Evolutionary conservation across 495 filamentous ascomycete genomes (phyloP).

Genomic region (Elasticomyces elasticus): DNA sequence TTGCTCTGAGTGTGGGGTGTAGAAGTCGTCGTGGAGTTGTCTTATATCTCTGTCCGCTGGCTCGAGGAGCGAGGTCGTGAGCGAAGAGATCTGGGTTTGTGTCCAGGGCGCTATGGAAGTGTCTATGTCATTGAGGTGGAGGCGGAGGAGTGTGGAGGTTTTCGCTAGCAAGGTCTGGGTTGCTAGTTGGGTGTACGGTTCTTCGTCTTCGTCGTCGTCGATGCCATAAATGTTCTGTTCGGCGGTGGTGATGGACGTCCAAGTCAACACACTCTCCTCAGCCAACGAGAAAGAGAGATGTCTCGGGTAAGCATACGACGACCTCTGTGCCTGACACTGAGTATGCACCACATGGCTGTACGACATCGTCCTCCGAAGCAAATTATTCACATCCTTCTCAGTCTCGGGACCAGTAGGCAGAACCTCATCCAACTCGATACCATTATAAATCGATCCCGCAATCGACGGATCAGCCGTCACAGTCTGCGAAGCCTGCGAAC

Average conservation of each 20-base stretch:
- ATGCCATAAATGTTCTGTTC: slow-evolving; percentile 31
- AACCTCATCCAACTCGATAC: slow-evolving; percentile 25
- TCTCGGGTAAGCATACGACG: slow-evolving; percentile 56
- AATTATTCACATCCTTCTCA: slow-evolving; percentile 16
- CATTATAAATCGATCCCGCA: slow-evolving; percentile 29
- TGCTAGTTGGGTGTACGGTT: slow-evolving; percentile 26
- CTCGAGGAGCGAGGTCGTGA: slow-evolving; percentile 53
- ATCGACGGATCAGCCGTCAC: slow-evolving; percentile 25
- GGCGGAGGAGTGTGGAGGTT: slow-evolving; percentile 51
- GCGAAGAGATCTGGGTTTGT: slow-evolving; percentile 38
- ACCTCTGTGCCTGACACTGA: slow-evolving; percentile 32
- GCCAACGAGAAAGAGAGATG: slow-evolving; percentile 81
- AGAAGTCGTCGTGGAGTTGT: slow-evolving; percentile 55
- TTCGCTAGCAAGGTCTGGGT: slow-evolving; percentile 44
- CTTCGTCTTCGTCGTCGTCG: slow-evolving; percentile 27
- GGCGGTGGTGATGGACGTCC: slow-evolving; percentile 44
- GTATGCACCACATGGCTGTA: slow-evolving; percentile 32
- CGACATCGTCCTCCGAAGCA: slow-evolving; percentile 39
- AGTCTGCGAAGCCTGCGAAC: not conserved
- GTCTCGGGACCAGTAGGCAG: slow-evolving; percentile 21
- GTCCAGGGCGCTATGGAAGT: slow-evolving; percentile 24
- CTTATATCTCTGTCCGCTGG: slow-evolving; percentile 47
- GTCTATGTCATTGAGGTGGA: slow-evolving; percentile 52
- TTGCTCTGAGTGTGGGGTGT: slow-evolving; percentile 54
- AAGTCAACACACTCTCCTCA: slow-evolving; percentile 74